Evolutionary conservation across 768 basidiomycete genomes (phyloP).

Genomic region (Clitopilus passeckerianus): DNA sequence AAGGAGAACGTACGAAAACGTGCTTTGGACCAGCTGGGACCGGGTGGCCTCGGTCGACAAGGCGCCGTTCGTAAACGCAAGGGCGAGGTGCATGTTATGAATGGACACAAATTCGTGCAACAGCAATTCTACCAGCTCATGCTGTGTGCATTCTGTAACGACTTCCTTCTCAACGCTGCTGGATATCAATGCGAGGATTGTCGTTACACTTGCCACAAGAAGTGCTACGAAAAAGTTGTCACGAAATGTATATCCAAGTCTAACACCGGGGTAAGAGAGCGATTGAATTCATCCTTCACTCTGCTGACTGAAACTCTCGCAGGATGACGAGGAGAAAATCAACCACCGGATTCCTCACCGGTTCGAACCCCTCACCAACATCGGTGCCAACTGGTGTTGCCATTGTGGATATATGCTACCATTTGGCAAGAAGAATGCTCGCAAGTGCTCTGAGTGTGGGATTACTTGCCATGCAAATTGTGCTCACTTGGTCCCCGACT

Average conservation of each 20-base stretch:
- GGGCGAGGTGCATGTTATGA: constrained; percentile 98
- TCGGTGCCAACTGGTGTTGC: constrained; percentile 99
- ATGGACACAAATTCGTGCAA: constrained; percentile 97
- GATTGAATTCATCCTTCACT: background rate
- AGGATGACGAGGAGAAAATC: constrained; percentile 96
- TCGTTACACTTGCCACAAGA: constrained; percentile 98
- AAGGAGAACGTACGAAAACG: constrained; percentile 98
- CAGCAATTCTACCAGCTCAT: constrained; percentile 98
- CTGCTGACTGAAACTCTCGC: constrained; percentile 37
- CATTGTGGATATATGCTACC: constrained; percentile 99
- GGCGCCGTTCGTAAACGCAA: constrained; percentile 98
- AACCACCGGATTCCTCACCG: constrained; percentile 99
- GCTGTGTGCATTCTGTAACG: constrained; percentile 96
- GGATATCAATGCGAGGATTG: constrained; percentile 99
- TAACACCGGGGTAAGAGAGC: constrained; percentile 77
- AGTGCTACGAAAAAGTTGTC: constrained; percentile 97
- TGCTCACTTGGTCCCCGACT: constrained; percentile 97
- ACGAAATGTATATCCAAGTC: constrained; percentile 99
- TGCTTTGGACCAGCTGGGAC: constrained; percentile 69
- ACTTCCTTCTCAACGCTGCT: constrained; percentile 93
- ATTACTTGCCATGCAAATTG: constrained; percentile 97
- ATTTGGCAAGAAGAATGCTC: constrained; percentile 93
- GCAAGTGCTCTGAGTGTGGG: constrained; percentile 93
- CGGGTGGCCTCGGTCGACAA: constrained; percentile 88
- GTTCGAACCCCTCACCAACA: constrained; percentile 94